Percentiles rank a stretch among this genome's conserved stretches.
Evolutionary conservation across 148 eudicot species (phyloP).

Genomic region (Selenicereus undatus): DNA sequence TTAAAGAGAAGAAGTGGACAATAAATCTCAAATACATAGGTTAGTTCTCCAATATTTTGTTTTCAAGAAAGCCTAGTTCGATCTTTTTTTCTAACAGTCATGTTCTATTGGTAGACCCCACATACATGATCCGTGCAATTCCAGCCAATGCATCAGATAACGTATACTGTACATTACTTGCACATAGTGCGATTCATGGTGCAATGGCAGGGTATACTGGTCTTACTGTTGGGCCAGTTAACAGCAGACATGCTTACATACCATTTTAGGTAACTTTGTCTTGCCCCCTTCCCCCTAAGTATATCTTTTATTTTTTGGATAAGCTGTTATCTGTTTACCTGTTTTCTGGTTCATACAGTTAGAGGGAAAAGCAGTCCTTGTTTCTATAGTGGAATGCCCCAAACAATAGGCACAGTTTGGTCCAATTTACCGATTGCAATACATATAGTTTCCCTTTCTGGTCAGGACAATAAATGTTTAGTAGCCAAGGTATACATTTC

Average conservation of each 20-base stretch:
- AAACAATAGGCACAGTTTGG: no score
- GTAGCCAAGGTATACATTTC: no score
- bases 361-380: no score
- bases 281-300: neutral
- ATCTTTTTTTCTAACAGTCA: neutral
- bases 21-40: constrained; percentile 49
- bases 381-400: no score
- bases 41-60: constrained; percentile 18
- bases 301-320: neutral
- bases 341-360: no score
- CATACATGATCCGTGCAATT: constrained; percentile 40
- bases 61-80: neutral
- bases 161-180: constrained; percentile 41
- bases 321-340: neutral
- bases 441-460: no score
- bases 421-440: no score
- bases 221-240: constrained; percentile 39
- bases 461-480: no score
- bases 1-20: constrained; percentile 31
- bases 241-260: constrained; percentile 40
- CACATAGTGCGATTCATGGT: constrained; percentile 45
- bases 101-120: constrained; percentile 27
- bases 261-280: constrained; percentile 26
- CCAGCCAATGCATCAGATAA: constrained; percentile 43
- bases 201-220: constrained; percentile 49